Evolutionary conservation across 2,329 filamentous ascomycete species (phyloP).

Genomic region (Cryoendolithus antarcticus): DNA sequence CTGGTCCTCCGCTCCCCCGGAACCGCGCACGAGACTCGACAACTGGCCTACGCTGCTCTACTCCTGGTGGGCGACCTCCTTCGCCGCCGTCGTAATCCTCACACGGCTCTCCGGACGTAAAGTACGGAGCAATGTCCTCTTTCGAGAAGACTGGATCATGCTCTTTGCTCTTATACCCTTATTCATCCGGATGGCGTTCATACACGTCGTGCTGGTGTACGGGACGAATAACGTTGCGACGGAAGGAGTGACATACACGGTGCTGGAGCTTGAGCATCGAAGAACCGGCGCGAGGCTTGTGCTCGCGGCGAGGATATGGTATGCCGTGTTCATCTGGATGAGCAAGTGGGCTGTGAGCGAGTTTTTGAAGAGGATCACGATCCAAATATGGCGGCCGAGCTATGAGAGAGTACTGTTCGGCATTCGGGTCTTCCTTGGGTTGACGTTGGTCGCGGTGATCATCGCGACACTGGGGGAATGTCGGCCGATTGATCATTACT

Average conservation of each 20-base stretch:
- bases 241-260: constrained; percentile 31
- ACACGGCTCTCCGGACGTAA: constrained; percentile 74
- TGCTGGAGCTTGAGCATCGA: constrained; percentile 49
- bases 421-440: constrained; percentile 61
- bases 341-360: constrained; percentile 84
- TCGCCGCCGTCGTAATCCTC: constrained; percentile 64
- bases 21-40: constrained; percentile 35
- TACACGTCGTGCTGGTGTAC: constrained; percentile 75
- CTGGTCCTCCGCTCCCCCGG: constrained; percentile 38
- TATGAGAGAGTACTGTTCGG: constrained; percentile 59
- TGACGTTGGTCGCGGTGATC: constrained; percentile 71
- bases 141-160: constrained; percentile 80
- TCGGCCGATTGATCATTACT: constrained; percentile 45
- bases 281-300: constrained; percentile 70
- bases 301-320: constrained; percentile 69
- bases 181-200: constrained; percentile 68
- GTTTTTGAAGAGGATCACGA: constrained; percentile 77
- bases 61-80: constrained; percentile 75
- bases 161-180: constrained; percentile 69
- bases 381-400: constrained; percentile 65
- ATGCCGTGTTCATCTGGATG: constrained; percentile 84
- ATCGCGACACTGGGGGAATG: constrained; percentile 78
- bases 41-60: constrained; percentile 86
- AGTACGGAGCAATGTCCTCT: constrained; percentile 72
- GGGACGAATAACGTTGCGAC: constrained; percentile 81